These are phyloP conservation scores for Ceratobasidium sp. DNA, from an alignment of 1,284 basidiomycete genomes.

Conservation along the genomic window DNA sequence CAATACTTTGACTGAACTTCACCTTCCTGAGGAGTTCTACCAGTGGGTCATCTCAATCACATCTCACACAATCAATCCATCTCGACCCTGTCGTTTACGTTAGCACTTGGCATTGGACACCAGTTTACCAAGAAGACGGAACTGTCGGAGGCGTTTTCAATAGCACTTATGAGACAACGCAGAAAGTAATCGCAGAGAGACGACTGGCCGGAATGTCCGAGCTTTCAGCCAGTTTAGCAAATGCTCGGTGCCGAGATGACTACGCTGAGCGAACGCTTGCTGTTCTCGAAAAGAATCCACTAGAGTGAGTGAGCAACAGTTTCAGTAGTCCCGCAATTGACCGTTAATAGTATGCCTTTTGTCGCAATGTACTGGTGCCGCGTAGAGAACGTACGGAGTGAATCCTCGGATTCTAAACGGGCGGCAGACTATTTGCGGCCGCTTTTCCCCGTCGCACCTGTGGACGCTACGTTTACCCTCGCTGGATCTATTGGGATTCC, in stretches of 20 bases:
- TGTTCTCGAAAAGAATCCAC: background rate
- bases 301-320: background rate
- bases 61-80: background rate
- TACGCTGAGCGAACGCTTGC: constrained; percentile 10
- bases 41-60: no score
- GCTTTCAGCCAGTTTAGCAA: background rate
- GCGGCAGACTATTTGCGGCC: constrained; percentile 5
- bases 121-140: constrained; percentile 38
- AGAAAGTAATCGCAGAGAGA: constrained; percentile 41
- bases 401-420: background rate
- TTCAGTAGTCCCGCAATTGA: background rate
- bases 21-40: constrained; percentile 41
- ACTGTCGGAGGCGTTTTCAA: constrained; percentile 38
- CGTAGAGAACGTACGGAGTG: constrained; percentile 1
- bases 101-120: constrained; percentile 39
- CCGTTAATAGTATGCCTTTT: constrained; percentile 15
- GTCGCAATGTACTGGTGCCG: constrained; percentile 37
- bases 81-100: background rate
- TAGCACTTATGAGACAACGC: constrained; percentile 39
- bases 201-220: constrained; percentile 28
- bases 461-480: constrained; percentile 33
- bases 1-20: constrained; percentile 37
- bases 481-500: constrained; percentile 39
- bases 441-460: background rate
- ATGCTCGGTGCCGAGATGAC: background rate